Percentiles rank a stretch among this genome's conserved stretches.
Evolutionary conservation across 2,329 filamentous ascomycete genomes (phyloP).

Genomic region (Colletotrichum destructivum): DNA sequence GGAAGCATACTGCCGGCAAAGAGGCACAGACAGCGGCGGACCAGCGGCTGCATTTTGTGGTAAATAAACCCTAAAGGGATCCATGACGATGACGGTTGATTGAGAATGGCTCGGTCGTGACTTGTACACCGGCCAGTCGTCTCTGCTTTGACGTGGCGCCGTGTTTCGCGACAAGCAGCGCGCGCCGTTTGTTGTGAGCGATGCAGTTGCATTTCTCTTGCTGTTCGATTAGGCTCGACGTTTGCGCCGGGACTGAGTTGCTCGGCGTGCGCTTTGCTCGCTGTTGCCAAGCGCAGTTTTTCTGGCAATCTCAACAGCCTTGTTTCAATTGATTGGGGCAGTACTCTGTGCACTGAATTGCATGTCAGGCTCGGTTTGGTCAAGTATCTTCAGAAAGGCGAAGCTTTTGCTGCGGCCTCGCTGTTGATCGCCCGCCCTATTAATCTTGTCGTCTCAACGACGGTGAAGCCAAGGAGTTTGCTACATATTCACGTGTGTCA

Average conservation of each 20-base stretch:
- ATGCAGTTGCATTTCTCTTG: slow-evolving; percentile 1
- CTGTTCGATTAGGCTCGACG: slow-evolving; percentile 19
- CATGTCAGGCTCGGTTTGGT: neutral
- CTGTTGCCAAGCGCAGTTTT: slow-evolving; percentile 31
- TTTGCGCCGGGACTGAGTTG: slow-evolving; percentile 25
- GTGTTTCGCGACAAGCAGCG: neutral
- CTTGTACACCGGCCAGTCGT: neutral
- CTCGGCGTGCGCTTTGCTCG: slow-evolving; percentile 37
- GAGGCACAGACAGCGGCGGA: slow-evolving; percentile 26
- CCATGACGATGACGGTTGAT: slow-evolving; percentile 3
- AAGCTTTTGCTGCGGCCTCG: slow-evolving; percentile 19
- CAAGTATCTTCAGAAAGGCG: slow-evolving; percentile 5
- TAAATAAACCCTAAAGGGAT: neutral
- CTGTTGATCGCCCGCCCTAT: slow-evolving; percentile 9
- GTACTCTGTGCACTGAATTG: neutral
- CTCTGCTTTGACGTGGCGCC: neutral
- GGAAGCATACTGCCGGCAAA: slow-evolving; percentile 17
- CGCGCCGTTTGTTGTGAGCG: neutral
- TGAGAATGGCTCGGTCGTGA: neutral
- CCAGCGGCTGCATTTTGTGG: neutral
- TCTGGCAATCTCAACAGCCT: slow-evolving; percentile 32
- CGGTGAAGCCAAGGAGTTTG: slow-evolving; percentile 15
- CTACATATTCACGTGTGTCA: slow-evolving; percentile 3
- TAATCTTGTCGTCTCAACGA: slow-evolving; percentile 28
- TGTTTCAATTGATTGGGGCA: slow-evolving; percentile 9